Conservation (phyloP, 768 basidiomycete species). For the Hericium coralloides region DNA sequence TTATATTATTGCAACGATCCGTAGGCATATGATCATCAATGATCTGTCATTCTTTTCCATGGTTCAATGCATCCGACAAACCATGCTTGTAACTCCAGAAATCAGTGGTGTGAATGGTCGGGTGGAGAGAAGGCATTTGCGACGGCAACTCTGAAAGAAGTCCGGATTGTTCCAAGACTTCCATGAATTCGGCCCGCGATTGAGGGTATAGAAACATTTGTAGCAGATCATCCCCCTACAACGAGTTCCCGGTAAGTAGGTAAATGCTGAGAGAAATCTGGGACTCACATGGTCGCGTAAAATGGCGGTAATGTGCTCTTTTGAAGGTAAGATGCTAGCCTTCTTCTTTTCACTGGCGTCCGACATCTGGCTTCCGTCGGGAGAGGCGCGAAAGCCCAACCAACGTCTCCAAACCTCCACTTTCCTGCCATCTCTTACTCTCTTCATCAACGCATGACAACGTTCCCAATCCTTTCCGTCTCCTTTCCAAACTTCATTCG, state of each 20-base stretch:
- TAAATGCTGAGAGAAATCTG: too few relatives aligned
- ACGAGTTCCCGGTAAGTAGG: too few relatives aligned
- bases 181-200: conserved; percentile 59
- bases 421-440: conserved; percentile 58
- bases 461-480: conserved; percentile 53
- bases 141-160: conserved; percentile 25
- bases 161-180: conserved; percentile 35
- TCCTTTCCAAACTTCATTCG: conserved; percentile 40
- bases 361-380: not conserved
- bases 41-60: too few relatives aligned
- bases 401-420: conserved; percentile 71
- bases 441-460: conserved; percentile 42
- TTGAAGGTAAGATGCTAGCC: conserved; percentile 11
- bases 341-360: not conserved
- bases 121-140: conserved; percentile 6
- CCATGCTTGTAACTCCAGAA: conserved; percentile 54
- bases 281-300: conserved; percentile 51
- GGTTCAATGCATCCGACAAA: too few relatives aligned
- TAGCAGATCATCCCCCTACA: conserved; percentile 48
- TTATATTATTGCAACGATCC: too few relatives aligned
- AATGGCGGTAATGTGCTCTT: conserved; percentile 38
- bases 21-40: too few relatives aligned
- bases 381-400: conserved; percentile 27
- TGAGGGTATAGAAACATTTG: conserved; percentile 64
- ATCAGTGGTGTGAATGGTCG: conserved; percentile 27